phyloP scores from a whole-genome alignment of 345 rosid genomes.

The Noccaea caerulescens region DNA sequence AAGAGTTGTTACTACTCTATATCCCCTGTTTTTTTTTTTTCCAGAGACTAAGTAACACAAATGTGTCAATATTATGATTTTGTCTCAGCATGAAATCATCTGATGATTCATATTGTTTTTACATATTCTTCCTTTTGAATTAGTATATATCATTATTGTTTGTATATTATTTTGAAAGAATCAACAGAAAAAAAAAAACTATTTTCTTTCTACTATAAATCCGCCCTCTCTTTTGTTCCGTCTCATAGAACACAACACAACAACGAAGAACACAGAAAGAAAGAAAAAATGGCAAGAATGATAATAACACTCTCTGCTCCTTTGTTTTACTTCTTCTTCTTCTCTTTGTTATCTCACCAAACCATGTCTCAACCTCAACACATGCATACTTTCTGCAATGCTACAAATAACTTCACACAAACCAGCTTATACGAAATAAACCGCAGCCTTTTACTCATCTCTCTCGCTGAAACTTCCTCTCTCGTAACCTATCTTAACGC shows the following conservation, averaged over 20 bases:
- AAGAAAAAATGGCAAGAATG: conserved; percentile 10
- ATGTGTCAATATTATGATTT: neutral
- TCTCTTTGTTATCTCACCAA: conserved; percentile 2
- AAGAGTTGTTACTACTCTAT: neutral
- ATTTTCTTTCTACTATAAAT: neutral
- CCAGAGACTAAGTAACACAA: too few relatives aligned
- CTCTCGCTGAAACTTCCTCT: neutral
- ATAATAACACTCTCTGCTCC: neutral
- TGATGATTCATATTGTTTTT: neutral
- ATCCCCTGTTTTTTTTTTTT: neutral
- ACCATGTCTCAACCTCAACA: conserved; percentile 8
- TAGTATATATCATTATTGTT: neutral
- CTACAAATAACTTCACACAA: neutral
- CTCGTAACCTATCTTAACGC: conserved; percentile 25
- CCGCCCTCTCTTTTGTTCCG: neutral
- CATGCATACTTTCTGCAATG: neutral
- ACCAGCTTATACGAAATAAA: conserved; percentile 15
- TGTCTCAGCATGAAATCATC: neutral
- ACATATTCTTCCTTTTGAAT: conserved; percentile 2
- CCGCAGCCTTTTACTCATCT: neutral
- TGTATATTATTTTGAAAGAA: neutral
- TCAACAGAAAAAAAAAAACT: neutral
- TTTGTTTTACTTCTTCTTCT: neutral
- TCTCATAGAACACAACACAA: neutral
- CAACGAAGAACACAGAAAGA: neutral